phyloP scores from a whole-genome alignment of 768 basidiomycete species.

The Cubamyces lactineus region DNA sequence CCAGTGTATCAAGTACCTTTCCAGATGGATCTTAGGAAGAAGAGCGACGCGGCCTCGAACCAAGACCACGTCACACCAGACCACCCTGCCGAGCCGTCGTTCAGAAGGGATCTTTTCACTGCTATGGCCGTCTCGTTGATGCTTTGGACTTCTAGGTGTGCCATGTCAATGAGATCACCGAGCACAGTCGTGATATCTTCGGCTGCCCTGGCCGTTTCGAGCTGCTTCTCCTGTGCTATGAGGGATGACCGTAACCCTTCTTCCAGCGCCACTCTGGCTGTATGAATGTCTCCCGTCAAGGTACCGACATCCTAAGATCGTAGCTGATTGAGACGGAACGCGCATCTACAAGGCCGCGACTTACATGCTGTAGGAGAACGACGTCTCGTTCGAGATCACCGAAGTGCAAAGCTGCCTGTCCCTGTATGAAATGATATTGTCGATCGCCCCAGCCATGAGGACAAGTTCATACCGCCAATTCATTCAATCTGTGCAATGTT shows the following conservation, averaged over 20 bases:
- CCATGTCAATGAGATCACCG: constrained; percentile 41
- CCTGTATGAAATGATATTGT: neutral
- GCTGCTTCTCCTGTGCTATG: constrained; percentile 41
- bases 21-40: constrained; percentile 23
- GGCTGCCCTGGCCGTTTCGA: constrained; percentile 41
- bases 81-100: neutral
- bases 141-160: constrained; percentile 47
- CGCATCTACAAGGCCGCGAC: neutral
- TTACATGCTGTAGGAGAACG: neutral
- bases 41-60: constrained; percentile 16
- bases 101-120: constrained; percentile 37
- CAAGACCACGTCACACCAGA: constrained; percentile 8
- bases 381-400: neutral
- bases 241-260: constrained; percentile 37
- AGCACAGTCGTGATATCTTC: constrained; percentile 41
- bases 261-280: constrained; percentile 37
- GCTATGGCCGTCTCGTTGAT: constrained; percentile 49
- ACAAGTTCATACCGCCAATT: neutral
- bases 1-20: constrained; percentile 21
- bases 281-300: constrained; percentile 10
- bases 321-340: neutral
- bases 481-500: neutral
- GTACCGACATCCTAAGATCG: neutral
- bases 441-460: no score
- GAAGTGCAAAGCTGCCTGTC: neutral